Evolutionary conservation across 257 asterid genomes (phyloP).

Genomic region (Penstemon davidsonii): DNA sequence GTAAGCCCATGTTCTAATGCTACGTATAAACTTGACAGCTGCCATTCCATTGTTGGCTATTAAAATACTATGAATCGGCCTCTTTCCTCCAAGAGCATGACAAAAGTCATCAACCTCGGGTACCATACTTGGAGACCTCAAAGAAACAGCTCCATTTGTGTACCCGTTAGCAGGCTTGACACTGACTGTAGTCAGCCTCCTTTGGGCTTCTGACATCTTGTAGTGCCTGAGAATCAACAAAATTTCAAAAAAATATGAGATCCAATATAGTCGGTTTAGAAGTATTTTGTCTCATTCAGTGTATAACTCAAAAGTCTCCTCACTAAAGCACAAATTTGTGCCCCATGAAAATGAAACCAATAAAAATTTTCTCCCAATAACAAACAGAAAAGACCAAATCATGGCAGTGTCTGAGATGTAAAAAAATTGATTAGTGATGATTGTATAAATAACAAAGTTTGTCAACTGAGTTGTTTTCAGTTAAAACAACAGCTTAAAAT

Average conservation of each 20-base stretch:
- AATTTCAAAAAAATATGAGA: constrained; percentile 7
- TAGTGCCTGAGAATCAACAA: constrained; percentile 42
- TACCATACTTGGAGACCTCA: constrained; percentile 55
- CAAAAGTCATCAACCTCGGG: constrained; percentile 83
- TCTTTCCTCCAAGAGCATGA: constrained; percentile 74
- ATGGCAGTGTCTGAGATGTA: constrained; percentile 7
- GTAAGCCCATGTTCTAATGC: constrained; percentile 96
- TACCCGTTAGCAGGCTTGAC: constrained; percentile 47
- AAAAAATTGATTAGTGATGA: constrained; percentile 23
- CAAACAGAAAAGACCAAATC: constrained; percentile 5
- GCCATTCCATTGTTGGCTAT: constrained; percentile 99
- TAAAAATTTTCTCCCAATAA: too few relatives aligned
- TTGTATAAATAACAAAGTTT: constrained; percentile 6
- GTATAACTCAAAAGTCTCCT: constrained; percentile 1
- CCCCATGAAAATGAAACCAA: too few relatives aligned
- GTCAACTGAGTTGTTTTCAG: constrained; percentile 17
- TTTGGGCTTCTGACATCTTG: constrained; percentile 92
- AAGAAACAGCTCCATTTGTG: constrained; percentile 54
- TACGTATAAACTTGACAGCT: constrained; percentile 95
- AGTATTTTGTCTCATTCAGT: constrained; percentile 4
- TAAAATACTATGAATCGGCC: constrained; percentile 85
- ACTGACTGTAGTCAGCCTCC: constrained; percentile 48
- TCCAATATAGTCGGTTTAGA: background rate
- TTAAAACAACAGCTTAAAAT: constrained; percentile 10
- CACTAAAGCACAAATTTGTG: too few relatives aligned